Conservation (phyloP, 768 basidiomycete genomes). For the Strobilomyces echinocephalus region DNA sequence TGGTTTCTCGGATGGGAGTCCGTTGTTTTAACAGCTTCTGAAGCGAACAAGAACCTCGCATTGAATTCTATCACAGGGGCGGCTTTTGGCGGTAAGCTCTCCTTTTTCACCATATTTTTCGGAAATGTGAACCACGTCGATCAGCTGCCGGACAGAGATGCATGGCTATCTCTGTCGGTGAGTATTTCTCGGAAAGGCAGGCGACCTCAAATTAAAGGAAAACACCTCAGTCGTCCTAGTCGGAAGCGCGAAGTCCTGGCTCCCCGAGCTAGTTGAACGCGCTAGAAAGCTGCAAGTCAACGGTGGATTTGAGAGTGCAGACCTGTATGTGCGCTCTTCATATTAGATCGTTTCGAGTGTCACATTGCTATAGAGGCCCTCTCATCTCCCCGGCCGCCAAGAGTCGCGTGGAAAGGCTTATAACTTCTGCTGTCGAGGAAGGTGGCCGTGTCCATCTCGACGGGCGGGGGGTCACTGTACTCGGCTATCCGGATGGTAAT, state of each 20-base stretch:
- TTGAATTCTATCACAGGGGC: constrained; percentile 91
- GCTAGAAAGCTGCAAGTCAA: constrained; percentile 75
- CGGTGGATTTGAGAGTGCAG: constrained; percentile 87
- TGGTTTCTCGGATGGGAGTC: neutral
- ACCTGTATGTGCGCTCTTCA: constrained; percentile 50
- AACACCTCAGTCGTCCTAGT: constrained; percentile 62
- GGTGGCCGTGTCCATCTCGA: constrained; percentile 87
- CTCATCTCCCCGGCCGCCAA: constrained; percentile 82
- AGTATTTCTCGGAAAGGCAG: constrained; percentile 17
- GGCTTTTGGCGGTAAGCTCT: constrained; percentile 74
- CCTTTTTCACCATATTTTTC: constrained; percentile 16
- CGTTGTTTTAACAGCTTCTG: neutral
- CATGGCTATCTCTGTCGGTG: constrained; percentile 93
- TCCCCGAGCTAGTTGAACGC: constrained; percentile 81
- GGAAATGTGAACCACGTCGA: constrained; percentile 18
- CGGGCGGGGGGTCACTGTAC: constrained; percentile 66
- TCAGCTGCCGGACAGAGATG: constrained; percentile 93
- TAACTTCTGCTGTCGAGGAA: constrained; percentile 68
- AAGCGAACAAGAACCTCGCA: constrained; percentile 88
- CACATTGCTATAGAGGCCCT: constrained; percentile 49
- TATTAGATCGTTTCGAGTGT: neutral
- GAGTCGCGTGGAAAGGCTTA: constrained; percentile 66
- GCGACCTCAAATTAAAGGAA: neutral
- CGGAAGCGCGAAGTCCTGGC: constrained; percentile 73
- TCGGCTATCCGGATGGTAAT: constrained; percentile 81